These are phyloP conservation scores for Didymosphaeria variabile DNA, from an alignment of 2,329 filamentous ascomycete genomes.

Conservation along the genomic window DNA sequence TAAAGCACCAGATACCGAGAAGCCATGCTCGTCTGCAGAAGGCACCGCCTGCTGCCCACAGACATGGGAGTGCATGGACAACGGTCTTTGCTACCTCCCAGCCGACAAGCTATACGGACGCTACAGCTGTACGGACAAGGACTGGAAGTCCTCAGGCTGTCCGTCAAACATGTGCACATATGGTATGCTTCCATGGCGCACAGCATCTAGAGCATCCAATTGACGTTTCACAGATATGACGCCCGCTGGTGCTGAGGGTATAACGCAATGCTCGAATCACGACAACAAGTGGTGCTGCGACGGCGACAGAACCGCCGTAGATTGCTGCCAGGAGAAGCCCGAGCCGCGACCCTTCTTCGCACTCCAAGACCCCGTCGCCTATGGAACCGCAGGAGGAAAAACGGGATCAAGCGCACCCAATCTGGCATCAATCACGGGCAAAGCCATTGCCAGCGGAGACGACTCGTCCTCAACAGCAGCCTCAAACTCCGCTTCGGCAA, in stretches of 20 bases:
- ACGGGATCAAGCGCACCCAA: slow-evolving; percentile 25
- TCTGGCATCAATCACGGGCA: slow-evolving; percentile 39
- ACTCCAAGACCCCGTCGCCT: slow-evolving; percentile 41
- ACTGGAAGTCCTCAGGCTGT: slow-evolving; percentile 44
- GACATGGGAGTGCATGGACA: slow-evolving; percentile 49
- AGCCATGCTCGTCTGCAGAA: slow-evolving; percentile 44
- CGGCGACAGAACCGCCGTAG: slow-evolving; percentile 34
- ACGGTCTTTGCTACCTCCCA: slow-evolving; percentile 47
- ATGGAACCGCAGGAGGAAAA: slow-evolving; percentile 40
- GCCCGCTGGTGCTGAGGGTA: slow-evolving; percentile 39
- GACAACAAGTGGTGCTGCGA: slow-evolving; percentile 49
- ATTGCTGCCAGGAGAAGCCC: slow-evolving; percentile 46
- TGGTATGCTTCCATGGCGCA: slow-evolving; percentile 23
- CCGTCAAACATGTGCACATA: slow-evolving; percentile 48
- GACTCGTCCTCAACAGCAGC: slow-evolving; percentile 22
- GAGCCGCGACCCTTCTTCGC: slow-evolving; percentile 44
- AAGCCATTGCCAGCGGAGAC: slow-evolving; percentile 27
- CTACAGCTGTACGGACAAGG: slow-evolving; percentile 49
- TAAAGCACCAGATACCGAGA: slow-evolving; percentile 35
- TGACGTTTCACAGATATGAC: slow-evolving; percentile 30
- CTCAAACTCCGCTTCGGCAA: slow-evolving; percentile 18
- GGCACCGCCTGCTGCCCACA: slow-evolving; percentile 49
- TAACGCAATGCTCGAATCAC: slow-evolving; percentile 45
- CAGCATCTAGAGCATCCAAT: background rate
- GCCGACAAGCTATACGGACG: slow-evolving; percentile 37